Evolutionary conservation across 2,329 filamentous ascomycete species (phyloP), one percentile per base, ranked within the genome.

Genomic region (Fusarium udum): DNA sequence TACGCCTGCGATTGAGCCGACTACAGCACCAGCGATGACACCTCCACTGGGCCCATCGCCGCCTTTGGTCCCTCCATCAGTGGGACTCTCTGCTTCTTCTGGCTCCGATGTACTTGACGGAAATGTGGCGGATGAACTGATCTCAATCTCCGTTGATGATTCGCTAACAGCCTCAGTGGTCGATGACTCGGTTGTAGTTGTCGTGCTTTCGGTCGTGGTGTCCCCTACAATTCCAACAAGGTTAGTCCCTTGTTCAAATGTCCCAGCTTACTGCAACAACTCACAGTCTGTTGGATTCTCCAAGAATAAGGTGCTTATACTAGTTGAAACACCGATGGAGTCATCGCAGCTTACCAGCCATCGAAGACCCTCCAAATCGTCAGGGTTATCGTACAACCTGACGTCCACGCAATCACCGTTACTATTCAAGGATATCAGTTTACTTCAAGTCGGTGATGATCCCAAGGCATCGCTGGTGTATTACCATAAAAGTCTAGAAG

Each of bases 361-460:
- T 32, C 28, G 5, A 32, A 32, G 28, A 0, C 0, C 15, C 0
- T 49, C 20, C 5, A 32, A 13, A 32, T 32, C 28, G 0, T 49
- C 28, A 0, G 0, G 28, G 22, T 49, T 2, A 6, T 49, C 46
- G 11, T 49, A 49, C 1, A 49, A n/a, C 22, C 1, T n/a, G 1
- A 49, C 20, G 1, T 11, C 22, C 28, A 49, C 46, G 3, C 46
- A 49, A 7, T 49, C 28, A 0, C 46, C 46, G 22, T 4, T 28
- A 28, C 26, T 28, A 28, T 28, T 28, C 26, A 28, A 28, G 26
- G 26, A 28, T 6, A 28, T 28, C 26, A 28, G 26, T 28, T 28
- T 28, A 28, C 26, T 28, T 28, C 26, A 28, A 28, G 26, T 28
- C 26, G 26, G 26, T 28, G 26, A 28, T 28, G 26, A 28, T 28